Conservation (phyloP, 2,329 filamentous ascomycete genomes). For the Chaetomium olivaceum region DNA sequence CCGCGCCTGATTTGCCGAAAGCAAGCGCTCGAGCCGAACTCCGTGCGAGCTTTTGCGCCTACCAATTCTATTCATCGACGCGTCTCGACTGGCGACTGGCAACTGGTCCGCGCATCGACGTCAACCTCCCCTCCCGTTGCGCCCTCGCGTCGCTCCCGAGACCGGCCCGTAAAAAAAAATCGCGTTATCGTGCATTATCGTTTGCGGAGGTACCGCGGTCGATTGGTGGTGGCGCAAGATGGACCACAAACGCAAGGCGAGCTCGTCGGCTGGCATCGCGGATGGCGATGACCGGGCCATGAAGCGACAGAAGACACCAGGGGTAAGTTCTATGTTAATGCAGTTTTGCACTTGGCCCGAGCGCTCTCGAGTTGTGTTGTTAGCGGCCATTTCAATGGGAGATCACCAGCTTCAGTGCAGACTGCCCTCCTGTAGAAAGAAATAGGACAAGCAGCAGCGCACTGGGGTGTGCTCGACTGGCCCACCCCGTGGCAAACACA, state of each 20-base stretch:
- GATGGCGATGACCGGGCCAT: slow-evolving; percentile 55
- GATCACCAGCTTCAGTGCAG: slow-evolving; percentile 15
- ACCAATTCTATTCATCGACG: slow-evolving; percentile 4
- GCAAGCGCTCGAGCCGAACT: not conserved
- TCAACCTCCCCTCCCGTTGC: not conserved
- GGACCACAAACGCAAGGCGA: slow-evolving; percentile 60
- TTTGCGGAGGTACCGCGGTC: slow-evolving; percentile 5
- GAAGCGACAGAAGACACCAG: slow-evolving; percentile 55
- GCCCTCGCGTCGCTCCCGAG: not conserved
- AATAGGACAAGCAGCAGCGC: not conserved
- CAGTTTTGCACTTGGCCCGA: not conserved
- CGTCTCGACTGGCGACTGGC: not conserved
- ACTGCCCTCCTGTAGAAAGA: not conserved
- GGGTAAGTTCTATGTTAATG: slow-evolving; percentile 42
- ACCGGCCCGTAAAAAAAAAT: not conserved
- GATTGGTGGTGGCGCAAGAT: slow-evolving; percentile 40
- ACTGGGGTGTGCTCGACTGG: not conserved
- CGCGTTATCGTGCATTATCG: not conserved
- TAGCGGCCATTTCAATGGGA: slow-evolving; percentile 13
- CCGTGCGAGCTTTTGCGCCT: not conserved
- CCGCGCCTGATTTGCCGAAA: not conserved
- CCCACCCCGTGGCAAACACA: not conserved
- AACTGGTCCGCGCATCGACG: slow-evolving; percentile 4
- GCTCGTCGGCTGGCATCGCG: slow-evolving; percentile 44
- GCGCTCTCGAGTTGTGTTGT: not conserved